Evolutionary conservation across 2,329 filamentous ascomycete genomes (phyloP), one percentile per base, ranked within the genome.

Genomic region (Didymella pinodella): DNA sequence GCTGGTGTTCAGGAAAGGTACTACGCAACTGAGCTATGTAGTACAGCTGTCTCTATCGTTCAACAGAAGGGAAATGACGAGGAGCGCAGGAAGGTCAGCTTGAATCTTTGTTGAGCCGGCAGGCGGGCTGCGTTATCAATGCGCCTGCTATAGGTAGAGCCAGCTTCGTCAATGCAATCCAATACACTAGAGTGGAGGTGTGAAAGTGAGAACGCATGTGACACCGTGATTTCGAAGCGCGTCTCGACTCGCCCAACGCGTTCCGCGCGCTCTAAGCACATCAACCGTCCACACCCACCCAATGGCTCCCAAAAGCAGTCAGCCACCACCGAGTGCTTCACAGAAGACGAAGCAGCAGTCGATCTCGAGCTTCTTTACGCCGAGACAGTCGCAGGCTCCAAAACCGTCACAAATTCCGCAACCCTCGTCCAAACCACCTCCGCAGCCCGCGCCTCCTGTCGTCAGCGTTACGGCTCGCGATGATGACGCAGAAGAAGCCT

Each of bases 341-440:
- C 77, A 81, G 43, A 73, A 68, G 54, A 90, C 90, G 77, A 91
- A 89, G 69, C 92, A 97, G 73, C 86, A 89, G 65, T 91, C 92
- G 0, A 89, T 97, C 61, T 95, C 92, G 3, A 93, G 88, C 72
- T 96, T 96, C 79, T 96, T 96, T 75, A 85, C 87, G 0, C 73
- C 73, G 2, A 80, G 78, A 60, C 61, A 75, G 4, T 66, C 76
- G 59, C 72, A 73, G 71, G 67, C 75, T 65, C 75, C 72, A 61
- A 74, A 68, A 64, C 61, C 64, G 40, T 50, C 58, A 32, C 40
- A 69, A 65, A 14, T 25, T 25, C 46, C 46, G 20, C 40, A 49
- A 49, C 32, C 47, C 8, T 12, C 41, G 4, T 25, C 41, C 22
- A 28, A 44, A 26, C 41, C 25, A 44, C 25, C 12, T 28, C 54